These are phyloP conservation scores for Aspergillus latus DNA, from an alignment of 2,329 filamentous ascomycete species.

Conservation along the genomic window DNA sequence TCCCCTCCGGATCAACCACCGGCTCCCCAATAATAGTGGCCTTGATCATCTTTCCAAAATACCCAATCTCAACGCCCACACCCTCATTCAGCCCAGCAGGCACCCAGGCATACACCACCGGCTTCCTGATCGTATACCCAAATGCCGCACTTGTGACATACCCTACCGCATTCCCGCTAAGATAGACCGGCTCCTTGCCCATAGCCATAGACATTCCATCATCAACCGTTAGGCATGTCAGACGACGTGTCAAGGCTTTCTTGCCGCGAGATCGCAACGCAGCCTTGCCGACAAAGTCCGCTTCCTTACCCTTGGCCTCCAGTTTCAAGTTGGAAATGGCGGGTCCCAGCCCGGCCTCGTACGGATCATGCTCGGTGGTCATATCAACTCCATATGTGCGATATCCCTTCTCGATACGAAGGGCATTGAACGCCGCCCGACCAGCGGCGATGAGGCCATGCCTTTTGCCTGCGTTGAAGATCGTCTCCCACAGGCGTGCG, in stretches of 20 bases:
- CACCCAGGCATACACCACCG: conserved; percentile 61
- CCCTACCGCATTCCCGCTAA: conserved; percentile 49
- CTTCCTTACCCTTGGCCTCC: conserved; percentile 19
- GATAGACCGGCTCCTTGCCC: conserved; percentile 63
- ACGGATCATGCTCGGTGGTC: conserved; percentile 61
- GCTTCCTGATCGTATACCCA: conserved; percentile 59
- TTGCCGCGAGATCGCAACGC: conserved; percentile 48
- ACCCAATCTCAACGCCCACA: conserved; percentile 58
- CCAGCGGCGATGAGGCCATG: conserved; percentile 61
- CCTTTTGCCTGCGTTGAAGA: conserved; percentile 55
- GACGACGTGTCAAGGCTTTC: conserved; percentile 36
- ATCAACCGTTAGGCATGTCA: conserved; percentile 55
- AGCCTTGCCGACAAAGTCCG: conserved; percentile 52
- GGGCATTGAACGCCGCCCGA: conserved; percentile 57
- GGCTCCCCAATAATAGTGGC: conserved; percentile 57
- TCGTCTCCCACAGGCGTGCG: conserved; percentile 57
- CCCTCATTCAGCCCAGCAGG: conserved; percentile 51
- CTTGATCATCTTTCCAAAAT: conserved; percentile 56
- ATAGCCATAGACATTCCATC: conserved; percentile 59
- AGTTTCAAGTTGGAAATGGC: conserved; percentile 43
- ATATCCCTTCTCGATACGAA: conserved; percentile 62
- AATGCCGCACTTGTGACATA: conserved; percentile 64
- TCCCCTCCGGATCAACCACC: conserved; percentile 46
- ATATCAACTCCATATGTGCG: conserved; percentile 59
- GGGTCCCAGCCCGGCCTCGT: conserved; percentile 57